phyloP scores from a whole-genome alignment of 495 filamentous ascomycete genomes.

The Hypoxylon trugodes region DNA sequence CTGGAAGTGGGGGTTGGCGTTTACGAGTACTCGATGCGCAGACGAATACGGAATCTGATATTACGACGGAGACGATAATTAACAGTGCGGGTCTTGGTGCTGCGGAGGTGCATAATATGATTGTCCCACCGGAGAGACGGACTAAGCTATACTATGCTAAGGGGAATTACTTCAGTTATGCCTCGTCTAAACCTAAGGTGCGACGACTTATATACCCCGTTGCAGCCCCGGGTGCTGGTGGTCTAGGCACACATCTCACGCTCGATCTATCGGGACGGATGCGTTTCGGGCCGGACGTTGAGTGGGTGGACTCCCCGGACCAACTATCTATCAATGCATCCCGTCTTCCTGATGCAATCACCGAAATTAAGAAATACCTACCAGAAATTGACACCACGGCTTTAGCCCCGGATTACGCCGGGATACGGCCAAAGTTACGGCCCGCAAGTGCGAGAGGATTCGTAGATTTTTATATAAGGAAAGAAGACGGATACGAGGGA shows the following conservation, averaged over 20 bases:
- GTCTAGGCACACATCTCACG: conserved; percentile 92
- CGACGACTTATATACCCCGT: conserved; percentile 86
- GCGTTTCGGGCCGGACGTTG: conserved; percentile 94
- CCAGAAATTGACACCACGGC: conserved; percentile 71
- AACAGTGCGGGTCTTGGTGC: conserved; percentile 88
- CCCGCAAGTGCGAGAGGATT: conserved; percentile 69
- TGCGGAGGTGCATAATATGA: conserved; percentile 79
- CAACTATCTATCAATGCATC: conserved; percentile 57
- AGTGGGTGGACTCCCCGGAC: conserved; percentile 73
- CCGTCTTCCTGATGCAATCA: conserved; percentile 71
- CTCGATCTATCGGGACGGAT: conserved; percentile 86
- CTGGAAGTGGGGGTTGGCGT: conserved; percentile 58
- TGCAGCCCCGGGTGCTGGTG: conserved; percentile 78
- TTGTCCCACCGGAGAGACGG: conserved; percentile 69
- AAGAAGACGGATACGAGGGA: conserved; percentile 83
- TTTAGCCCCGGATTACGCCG: conserved; percentile 85
- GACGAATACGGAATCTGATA: conserved; percentile 57
- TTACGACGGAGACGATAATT: conserved; percentile 79
- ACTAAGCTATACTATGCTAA: conserved; percentile 82
- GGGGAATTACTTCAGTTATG: conserved; percentile 93
- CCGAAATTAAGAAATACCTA: conserved; percentile 80
- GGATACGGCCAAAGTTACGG: conserved; percentile 87
- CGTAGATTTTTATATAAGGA: conserved; percentile 83
- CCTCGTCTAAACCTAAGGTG: conserved; percentile 68
- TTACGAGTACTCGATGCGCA: conserved; percentile 53